phyloP scores from a whole-genome alignment of 2,329 filamentous ascomycete species.

The Curvularia lunata region DNA sequence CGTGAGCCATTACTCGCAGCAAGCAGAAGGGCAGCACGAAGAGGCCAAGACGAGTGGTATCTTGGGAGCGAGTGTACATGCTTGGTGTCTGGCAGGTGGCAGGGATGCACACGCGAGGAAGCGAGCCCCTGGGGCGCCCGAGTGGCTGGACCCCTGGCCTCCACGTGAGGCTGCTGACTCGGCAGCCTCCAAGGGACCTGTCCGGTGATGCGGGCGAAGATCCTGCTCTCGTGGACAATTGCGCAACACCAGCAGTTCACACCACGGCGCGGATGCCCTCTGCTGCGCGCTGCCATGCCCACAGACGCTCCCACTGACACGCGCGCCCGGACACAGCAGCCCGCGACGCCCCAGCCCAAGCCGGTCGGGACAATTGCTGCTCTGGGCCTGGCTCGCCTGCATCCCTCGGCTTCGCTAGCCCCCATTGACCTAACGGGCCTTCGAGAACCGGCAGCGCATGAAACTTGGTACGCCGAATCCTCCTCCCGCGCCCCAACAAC shows the following conservation, averaged over 20 bases:
- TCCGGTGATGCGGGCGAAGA: not conserved
- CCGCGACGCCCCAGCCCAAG: conserved; percentile 10
- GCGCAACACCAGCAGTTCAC: conserved; percentile 1
- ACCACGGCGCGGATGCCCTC: not conserved
- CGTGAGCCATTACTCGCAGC: conserved; percentile 3
- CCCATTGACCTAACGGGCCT: conserved; percentile 16
- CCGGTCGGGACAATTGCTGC: conserved; percentile 20
- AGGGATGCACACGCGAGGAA: conserved; percentile 6
- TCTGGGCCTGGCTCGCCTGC: conserved; percentile 25
- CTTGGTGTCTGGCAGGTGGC: not conserved
- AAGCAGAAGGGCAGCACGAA: not conserved
- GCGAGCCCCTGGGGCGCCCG: conserved; percentile 20
- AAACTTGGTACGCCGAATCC: conserved; percentile 18
- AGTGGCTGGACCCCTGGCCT: conserved; percentile 4
- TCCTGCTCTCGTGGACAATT: not conserved
- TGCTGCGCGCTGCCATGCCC: not conserved
- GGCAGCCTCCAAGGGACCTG: not conserved
- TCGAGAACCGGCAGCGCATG: conserved; percentile 29
- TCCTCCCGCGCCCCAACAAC: conserved; percentile 24
- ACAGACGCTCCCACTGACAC: not conserved
- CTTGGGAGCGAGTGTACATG: not conserved
- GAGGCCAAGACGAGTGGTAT: not conserved
- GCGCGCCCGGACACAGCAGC: conserved; percentile 3
- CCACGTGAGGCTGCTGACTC: conserved; percentile 27
- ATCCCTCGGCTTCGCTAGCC: conserved; percentile 21